Conservation (phyloP, 2,329 filamentous ascomycete species). For the Paecilomyces variotii region DNA sequence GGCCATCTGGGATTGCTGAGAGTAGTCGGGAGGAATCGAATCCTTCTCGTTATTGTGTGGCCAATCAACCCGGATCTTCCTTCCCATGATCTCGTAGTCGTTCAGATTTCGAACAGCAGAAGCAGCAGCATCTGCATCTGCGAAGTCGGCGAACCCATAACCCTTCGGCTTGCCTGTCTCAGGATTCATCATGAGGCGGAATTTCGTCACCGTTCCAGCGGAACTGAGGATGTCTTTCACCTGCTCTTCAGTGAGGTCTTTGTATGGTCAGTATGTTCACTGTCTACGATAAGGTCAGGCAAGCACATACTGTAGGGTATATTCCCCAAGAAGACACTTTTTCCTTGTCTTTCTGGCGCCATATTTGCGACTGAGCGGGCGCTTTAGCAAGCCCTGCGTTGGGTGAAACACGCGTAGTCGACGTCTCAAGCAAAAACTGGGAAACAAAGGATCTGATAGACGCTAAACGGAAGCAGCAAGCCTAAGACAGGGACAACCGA, state of each 20-base stretch:
- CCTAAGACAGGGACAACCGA: neutral
- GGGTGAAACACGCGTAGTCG: neutral
- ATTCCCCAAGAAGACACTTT: conserved; percentile 43
- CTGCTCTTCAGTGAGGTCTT: conserved; percentile 91
- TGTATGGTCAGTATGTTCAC: conserved; percentile 11
- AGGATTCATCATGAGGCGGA: conserved; percentile 88
- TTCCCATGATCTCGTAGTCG: conserved; percentile 88
- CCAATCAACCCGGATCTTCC: conserved; percentile 91
- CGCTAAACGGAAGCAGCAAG: neutral
- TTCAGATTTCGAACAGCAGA: conserved; percentile 93
- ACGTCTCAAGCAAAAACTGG: neutral
- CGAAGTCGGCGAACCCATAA: conserved; percentile 94
- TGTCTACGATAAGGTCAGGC: conserved; percentile 49
- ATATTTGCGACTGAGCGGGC: conserved; percentile 19
- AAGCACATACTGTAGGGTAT: conserved; percentile 67
- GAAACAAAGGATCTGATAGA: too few relatives aligned
- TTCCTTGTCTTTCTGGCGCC: conserved; percentile 37
- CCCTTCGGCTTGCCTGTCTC: conserved; percentile 93
- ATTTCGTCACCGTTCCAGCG: conserved; percentile 83
- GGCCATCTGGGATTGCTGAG: conserved; percentile 29
- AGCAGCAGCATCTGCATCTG: conserved; percentile 83
- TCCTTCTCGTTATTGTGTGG: conserved; percentile 81
- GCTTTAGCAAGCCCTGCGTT: neutral
- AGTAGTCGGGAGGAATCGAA: conserved; percentile 47
- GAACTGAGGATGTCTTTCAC: conserved; percentile 90